A percentile compares a stretch with the other conserved stretches of the same genome.
phyloP scores from a whole-genome alignment of 2,329 filamentous ascomycete genomes.

The Ascomycota sp. region DNA sequence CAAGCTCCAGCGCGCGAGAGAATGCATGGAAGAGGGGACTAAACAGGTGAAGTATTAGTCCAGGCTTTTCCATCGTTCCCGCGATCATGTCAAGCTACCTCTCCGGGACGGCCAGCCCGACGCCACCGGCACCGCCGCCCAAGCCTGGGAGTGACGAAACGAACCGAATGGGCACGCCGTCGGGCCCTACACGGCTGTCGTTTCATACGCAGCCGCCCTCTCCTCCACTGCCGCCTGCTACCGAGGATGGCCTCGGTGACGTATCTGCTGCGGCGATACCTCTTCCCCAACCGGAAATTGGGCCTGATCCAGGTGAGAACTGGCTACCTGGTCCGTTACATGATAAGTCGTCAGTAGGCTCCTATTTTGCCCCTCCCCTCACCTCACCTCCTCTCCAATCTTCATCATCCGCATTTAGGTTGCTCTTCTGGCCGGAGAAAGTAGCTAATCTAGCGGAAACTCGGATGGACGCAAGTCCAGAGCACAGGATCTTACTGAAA shows the following conservation, averaged over 20 bases:
- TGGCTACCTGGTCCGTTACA: slow-evolving; percentile 63
- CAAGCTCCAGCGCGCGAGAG: too few species aligned
- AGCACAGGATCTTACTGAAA: slow-evolving; percentile 56
- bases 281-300: slow-evolving; percentile 8
- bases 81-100: too few species aligned
- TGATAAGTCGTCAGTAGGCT: slow-evolving; percentile 53
- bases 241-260: slow-evolving; percentile 4
- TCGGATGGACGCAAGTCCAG: slow-evolving; percentile 19
- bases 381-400: too few species aligned
- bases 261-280: slow-evolving; percentile 7
- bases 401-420: too few species aligned
- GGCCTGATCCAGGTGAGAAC: slow-evolving; percentile 41
- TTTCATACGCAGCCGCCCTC: too few species aligned
- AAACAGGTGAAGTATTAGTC: too few species aligned
- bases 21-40: too few species aligned
- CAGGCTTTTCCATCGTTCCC: too few species aligned
- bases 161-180: slow-evolving; percentile 45
- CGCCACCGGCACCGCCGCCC: slow-evolving; percentile 48
- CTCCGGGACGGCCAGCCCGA: slow-evolving; percentile 10
- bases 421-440: too few species aligned
- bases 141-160: slow-evolving; percentile 51
- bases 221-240: slow-evolving; percentile 2
- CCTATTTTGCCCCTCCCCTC: too few species aligned
- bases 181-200: too few species aligned
- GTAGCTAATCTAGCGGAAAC: not conserved